phyloP scores from a whole-genome alignment of 1,139 yeast genomes.

The Yamadazyma kanchanaburiensis region DNA sequence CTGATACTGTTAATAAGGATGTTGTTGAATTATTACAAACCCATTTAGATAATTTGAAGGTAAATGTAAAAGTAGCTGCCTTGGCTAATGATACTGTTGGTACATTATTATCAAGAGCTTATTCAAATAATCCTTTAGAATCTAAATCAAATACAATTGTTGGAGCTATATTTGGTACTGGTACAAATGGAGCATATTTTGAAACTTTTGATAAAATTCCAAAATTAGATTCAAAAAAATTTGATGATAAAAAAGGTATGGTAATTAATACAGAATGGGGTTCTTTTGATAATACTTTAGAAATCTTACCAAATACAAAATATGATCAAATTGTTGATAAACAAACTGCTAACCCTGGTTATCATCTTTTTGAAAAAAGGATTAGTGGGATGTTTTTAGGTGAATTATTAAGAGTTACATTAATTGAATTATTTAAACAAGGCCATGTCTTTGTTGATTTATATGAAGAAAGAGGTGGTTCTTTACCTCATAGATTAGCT shows the following conservation, averaged over 20 bases:
- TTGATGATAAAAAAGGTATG: constrained; percentile 63
- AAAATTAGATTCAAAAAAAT: constrained; percentile 50
- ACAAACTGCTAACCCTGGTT: constrained; percentile 78
- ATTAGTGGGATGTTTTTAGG: constrained; percentile 94
- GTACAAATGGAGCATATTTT: constrained; percentile 91
- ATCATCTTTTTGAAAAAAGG: constrained; percentile 89
- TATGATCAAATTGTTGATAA: constrained; percentile 70
- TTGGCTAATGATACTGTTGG: constrained; percentile 95
- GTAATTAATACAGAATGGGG: constrained; percentile 97
- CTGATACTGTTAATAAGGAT: constrained; percentile 81
- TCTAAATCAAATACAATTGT: constrained; percentile 69
- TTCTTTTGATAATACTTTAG: constrained; percentile 79
- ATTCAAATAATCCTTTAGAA: constrained; percentile 55
- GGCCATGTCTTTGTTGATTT: constrained; percentile 55
- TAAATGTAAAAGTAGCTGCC: constrained; percentile 78
- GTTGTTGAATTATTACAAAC: constrained; percentile 70
- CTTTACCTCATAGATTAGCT: constrained; percentile 62
- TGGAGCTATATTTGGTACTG: constrained; percentile 94
- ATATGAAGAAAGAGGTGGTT: constrained; percentile 47
- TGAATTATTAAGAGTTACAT: constrained; percentile 71
- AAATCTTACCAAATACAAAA: constrained; percentile 68
- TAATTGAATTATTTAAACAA: constrained; percentile 62
- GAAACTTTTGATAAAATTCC: constrained; percentile 70
- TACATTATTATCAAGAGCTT: constrained; percentile 82
- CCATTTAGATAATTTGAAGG: constrained; percentile 54